Conservation (phyloP, 345 rosid species). For the Reutealis trisperma region DNA sequence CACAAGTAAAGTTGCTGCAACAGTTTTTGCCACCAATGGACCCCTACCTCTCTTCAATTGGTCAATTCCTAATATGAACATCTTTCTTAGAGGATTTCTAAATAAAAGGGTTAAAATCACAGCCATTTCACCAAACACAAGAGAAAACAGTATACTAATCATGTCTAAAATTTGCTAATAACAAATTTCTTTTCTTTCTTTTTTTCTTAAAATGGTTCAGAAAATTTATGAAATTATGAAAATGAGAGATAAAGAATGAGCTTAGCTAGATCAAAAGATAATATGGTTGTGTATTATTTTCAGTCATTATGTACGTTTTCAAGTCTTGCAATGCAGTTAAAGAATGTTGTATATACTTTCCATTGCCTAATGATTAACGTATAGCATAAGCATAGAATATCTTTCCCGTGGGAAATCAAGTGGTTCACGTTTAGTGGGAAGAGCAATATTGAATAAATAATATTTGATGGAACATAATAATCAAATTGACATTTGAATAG, state of each 20-base stretch:
- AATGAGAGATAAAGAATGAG: too few species aligned
- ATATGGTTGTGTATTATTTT: not conserved
- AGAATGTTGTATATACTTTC: slow-evolving; percentile 30
- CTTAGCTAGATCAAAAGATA: too few species aligned
- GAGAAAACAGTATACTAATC: slow-evolving; percentile 41
- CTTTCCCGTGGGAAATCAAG: slow-evolving; percentile 5
- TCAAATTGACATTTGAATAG: too few species aligned
- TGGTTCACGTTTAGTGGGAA: not conserved
- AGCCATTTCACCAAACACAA: slow-evolving; percentile 44
- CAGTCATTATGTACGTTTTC: not conserved
- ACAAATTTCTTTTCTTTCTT: not conserved
- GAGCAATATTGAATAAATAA: too few species aligned
- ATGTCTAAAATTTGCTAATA: slow-evolving; percentile 15
- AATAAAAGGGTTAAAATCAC: slow-evolving; percentile 37
- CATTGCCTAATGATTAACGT: not conserved
- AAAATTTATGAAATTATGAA: too few species aligned
- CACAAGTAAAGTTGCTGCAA: slow-evolving; percentile 41
- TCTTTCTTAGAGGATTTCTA: slow-evolving; percentile 39
- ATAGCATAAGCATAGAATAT: not conserved
- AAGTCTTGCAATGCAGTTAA: slow-evolving; percentile 17
- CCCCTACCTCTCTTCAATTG: slow-evolving; percentile 46
- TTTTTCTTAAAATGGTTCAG: too few species aligned
- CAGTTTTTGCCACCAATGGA: slow-evolving; percentile 43
- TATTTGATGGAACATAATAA: too few species aligned
- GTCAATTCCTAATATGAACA: slow-evolving; percentile 41